Base-by-base conservation (phyloP, 352 stramenopile genomes). In the Phytophthora nicotianae region DNA sequence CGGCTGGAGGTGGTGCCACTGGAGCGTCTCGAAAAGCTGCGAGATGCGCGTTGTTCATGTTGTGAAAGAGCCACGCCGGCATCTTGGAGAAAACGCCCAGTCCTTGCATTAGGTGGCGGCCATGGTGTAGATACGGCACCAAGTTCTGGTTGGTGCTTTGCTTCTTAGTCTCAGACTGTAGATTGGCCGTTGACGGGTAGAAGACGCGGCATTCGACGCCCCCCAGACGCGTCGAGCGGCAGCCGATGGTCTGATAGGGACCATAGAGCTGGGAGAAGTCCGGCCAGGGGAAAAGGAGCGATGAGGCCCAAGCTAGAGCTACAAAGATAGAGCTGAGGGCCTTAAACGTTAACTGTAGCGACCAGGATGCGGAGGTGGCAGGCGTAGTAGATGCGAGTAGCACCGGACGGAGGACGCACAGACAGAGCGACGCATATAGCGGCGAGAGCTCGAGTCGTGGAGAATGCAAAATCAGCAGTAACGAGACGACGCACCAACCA, bases 191-290 rank as follows among this genome's bases (percentile, higher is more conserved):
- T n/a, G 77, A 76, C 35, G 81, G 81, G 58, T 90, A 90, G 46
- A 90, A 83, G 16, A 91, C 70, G 42, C 81, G 81, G 57, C 77
- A 89, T 50, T 90, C 81, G 59, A 89, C 61, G 40, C 67, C 75
- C 3, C 71, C 68, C 51, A 79, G 68, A 42, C 81, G 75, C 2
- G 32, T 54, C 3, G 58, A 70, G 32, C 50, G 56, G 32, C 81
- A 83, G 37, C 81, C 81, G 45, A 91, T 74, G 23, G 65, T 68
- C 64, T 77, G 52, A 59, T 78, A 76, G 27, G 59, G 52, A 5
- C 79, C 76, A 16, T 72, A 55, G 2, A 89, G 50, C 27, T 61
- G 46, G 27, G 74, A 75, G 26, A 89, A 68, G 54, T 86, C 68
- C n/a, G 79, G 76, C 67, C 75, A 77, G 11, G 79, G 79, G 64